Evolutionary conservation across 345 rosid genomes (phyloP).

Genomic region (Syzygium jambos): DNA sequence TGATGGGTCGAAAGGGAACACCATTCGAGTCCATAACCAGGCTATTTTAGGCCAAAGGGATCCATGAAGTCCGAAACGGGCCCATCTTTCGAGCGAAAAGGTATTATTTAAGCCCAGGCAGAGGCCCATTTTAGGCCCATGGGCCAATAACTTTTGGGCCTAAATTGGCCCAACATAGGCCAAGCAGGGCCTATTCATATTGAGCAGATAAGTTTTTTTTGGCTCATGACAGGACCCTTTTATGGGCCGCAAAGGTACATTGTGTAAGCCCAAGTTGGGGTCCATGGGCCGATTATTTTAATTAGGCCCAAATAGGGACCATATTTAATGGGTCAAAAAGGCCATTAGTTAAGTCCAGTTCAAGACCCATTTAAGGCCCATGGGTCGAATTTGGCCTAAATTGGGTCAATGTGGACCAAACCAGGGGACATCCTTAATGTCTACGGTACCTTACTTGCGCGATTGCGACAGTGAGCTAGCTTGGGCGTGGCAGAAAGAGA

Average conservation of each 20-base stretch:
- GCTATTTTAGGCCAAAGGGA: background rate
- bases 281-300: background rate
- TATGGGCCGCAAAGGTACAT: background rate
- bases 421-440: no score
- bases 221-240: background rate
- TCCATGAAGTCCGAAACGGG: background rate
- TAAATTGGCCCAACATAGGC: background rate
- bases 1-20: background rate
- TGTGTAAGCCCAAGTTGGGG: background rate
- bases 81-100: background rate
- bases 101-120: background rate
- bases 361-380: background rate
- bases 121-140: background rate
- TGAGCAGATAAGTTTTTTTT: background rate
- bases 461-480: no score
- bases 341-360: background rate
- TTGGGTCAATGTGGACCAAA: no score
- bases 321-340: background rate
- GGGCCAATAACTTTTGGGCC: background rate
- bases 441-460: no score
- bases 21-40: fast-evolving
- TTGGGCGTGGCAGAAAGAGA: no score
- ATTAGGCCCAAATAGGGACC: background rate
- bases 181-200: background rate
- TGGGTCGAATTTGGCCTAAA: background rate